Percentiles rank a stretch among this genome's conserved stretches.
Evolutionary conservation across 2,329 filamentous ascomycete genomes (phyloP).

Genomic region (Microcera coccophila): DNA sequence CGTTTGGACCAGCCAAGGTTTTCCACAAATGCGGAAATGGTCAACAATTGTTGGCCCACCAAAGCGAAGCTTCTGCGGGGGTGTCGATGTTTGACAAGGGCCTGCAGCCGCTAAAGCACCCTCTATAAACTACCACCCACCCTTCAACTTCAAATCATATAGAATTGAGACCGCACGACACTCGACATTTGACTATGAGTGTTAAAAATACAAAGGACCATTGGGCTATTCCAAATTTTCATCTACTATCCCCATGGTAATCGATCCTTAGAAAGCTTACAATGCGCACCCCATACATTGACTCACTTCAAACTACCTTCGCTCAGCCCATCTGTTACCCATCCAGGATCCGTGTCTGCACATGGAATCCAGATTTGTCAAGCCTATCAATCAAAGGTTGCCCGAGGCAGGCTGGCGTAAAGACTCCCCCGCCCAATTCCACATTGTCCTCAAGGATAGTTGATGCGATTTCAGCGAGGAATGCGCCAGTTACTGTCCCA

Average conservation of each 20-base stretch:
- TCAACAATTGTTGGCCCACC: slow-evolving; percentile 4
- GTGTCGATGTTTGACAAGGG: slow-evolving; percentile 8
- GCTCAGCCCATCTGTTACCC: too few species aligned
- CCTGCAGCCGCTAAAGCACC: slow-evolving; percentile 11
- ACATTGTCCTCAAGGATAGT: slow-evolving; percentile 62
- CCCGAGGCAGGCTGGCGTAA: slow-evolving; percentile 69
- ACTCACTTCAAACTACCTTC: too few species aligned
- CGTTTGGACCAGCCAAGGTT: slow-evolving; percentile 17
- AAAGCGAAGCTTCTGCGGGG: slow-evolving; percentile 12
- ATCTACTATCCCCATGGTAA: too few species aligned
- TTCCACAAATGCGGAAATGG: slow-evolving; percentile 8
- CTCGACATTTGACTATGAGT: too few species aligned
- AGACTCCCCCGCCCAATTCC: slow-evolving; percentile 60
- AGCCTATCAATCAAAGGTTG: slow-evolving; percentile 63
- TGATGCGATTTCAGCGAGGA: slow-evolving; percentile 61
- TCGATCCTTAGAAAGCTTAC: too few species aligned
- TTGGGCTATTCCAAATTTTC: too few species aligned
- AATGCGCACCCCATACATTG: too few species aligned
- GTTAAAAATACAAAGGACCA: too few species aligned
- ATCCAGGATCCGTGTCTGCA: slow-evolving; percentile 49
- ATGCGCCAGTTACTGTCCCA: slow-evolving; percentile 57
- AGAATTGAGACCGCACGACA: too few species aligned
- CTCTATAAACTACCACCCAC: too few species aligned
- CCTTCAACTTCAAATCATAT: too few species aligned
- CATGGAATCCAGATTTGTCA: slow-evolving; percentile 57